A percentile compares a stretch with the other conserved stretches of the same genome.
phyloP scores from a whole-genome alignment of 257 asterid species.

The Fraxinus pennsylvanica region DNA sequence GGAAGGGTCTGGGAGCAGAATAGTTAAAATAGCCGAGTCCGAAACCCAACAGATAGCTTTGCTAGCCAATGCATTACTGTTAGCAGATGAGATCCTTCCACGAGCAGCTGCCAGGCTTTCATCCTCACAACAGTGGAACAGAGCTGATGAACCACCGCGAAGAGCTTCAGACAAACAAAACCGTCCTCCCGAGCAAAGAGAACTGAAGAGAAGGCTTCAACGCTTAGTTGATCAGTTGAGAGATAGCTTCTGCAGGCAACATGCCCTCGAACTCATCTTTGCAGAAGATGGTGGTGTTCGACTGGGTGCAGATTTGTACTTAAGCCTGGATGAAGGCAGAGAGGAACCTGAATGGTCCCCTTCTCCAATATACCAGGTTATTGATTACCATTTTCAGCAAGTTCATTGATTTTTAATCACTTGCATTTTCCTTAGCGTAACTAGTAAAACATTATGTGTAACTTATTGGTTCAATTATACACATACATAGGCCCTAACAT shows the following conservation, averaged over 20 bases:
- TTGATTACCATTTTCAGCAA: background rate
- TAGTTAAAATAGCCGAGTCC: conserved; percentile 70
- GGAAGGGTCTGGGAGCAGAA: conserved; percentile 65
- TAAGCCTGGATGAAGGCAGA: conserved; percentile 57
- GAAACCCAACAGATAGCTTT: conserved; percentile 69
- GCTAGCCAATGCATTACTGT: conserved; percentile 71
- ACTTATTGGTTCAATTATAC: background rate
- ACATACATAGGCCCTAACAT: background rate
- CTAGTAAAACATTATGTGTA: background rate
- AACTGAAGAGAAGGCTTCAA: conserved; percentile 67
- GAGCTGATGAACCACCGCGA: conserved; percentile 50
- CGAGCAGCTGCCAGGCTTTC: conserved; percentile 67
- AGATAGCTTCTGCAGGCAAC: conserved; percentile 88
- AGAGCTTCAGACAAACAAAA: conserved; percentile 42
- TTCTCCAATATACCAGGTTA: conserved; percentile 82
- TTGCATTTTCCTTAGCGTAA: background rate
- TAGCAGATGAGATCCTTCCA: conserved; percentile 83
- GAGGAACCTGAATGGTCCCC: conserved; percentile 91
- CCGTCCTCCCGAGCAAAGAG: conserved; percentile 78
- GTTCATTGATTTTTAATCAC: background rate
- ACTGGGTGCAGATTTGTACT: conserved; percentile 76
- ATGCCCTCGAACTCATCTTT: conserved; percentile 83
- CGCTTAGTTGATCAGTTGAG: conserved; percentile 78
- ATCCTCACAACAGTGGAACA: conserved; percentile 28
- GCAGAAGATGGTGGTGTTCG: conserved; percentile 78